Evolutionary conservation across 2,329 filamentous ascomycete genomes (phyloP).

Genomic region (Ophiosphaerella narmari): DNA sequence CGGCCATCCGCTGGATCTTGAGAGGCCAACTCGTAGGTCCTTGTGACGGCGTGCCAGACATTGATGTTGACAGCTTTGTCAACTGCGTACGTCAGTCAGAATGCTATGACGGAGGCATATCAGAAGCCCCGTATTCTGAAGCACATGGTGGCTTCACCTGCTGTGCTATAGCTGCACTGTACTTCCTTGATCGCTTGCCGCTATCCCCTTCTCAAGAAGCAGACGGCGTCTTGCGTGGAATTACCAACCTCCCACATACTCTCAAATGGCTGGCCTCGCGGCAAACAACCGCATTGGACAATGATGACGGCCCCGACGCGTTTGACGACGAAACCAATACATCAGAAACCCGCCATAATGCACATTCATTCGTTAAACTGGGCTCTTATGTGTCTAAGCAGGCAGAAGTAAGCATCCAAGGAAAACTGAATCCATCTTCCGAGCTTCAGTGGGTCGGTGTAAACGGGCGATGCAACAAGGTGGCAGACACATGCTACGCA

Average conservation of each 20-base stretch:
- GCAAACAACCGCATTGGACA: slow-evolving; percentile 52
- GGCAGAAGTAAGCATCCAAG: slow-evolving; percentile 30
- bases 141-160: slow-evolving; percentile 91
- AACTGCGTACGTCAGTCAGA: slow-evolving; percentile 69
- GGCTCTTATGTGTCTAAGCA: slow-evolving; percentile 29
- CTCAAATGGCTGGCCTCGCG: slow-evolving; percentile 54
- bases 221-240: slow-evolving; percentile 37
- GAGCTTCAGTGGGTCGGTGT: slow-evolving; percentile 69
- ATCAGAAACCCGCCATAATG: slow-evolving; percentile 47
- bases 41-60: slow-evolving; percentile 66
- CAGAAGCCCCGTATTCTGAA: slow-evolving; percentile 77
- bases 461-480: slow-evolving; percentile 89
- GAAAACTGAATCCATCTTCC: slow-evolving; percentile 67
- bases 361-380: slow-evolving; percentile 46
- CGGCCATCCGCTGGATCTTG: slow-evolving; percentile 81
- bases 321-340: slow-evolving; percentile 45
- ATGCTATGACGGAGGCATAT: slow-evolving; percentile 85
- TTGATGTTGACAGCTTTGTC: slow-evolving; percentile 73
- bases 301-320: slow-evolving; percentile 49
- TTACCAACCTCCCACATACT: slow-evolving; percentile 46
- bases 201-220: slow-evolving; percentile 20
- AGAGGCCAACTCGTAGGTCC: slow-evolving; percentile 62
- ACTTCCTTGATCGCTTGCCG: slow-evolving; percentile 70
- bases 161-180: slow-evolving; percentile 79
- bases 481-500: slow-evolving; percentile 91